Evolutionary conservation across 2,329 filamentous ascomycete species (phyloP).

Genomic region (Metarhizium humberi): DNA sequence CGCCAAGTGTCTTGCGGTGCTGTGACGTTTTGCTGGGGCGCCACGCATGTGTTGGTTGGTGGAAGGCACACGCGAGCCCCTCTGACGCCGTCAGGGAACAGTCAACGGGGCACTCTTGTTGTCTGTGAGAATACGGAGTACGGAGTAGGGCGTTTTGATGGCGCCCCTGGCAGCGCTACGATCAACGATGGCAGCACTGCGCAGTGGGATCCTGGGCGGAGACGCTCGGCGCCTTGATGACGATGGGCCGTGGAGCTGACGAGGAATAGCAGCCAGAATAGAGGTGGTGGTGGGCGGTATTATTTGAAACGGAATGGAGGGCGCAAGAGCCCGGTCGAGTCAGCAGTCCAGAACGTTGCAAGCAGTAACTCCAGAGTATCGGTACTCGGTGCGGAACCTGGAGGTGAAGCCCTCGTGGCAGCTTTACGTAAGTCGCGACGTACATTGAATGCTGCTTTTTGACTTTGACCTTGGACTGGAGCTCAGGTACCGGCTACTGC

Average conservation of each 20-base stretch:
- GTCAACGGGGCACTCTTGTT: neutral
- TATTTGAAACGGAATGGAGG: too few species aligned
- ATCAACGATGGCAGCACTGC: neutral
- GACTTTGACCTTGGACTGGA: neutral
- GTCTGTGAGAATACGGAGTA: too few species aligned
- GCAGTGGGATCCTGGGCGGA: neutral
- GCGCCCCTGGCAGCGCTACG: neutral
- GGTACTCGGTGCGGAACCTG: too few species aligned
- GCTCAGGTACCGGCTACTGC: neutral
- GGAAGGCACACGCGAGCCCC: conserved; percentile 1
- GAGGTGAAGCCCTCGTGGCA: too few species aligned
- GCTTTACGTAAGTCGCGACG: too few species aligned
- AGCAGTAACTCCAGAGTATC: too few species aligned
- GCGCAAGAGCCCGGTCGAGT: too few species aligned
- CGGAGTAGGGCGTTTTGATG: neutral
- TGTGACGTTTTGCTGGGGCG: conserved; percentile 13
- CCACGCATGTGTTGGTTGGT: conserved; percentile 1
- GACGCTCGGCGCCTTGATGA: neutral
- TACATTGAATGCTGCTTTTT: too few species aligned
- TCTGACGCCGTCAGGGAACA: neutral
- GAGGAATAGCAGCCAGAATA: neutral
- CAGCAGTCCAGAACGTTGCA: too few species aligned
- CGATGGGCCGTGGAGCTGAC: neutral
- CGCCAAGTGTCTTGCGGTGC: conserved; percentile 10
- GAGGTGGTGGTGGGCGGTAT: neutral